Evolutionary conservation across 2,329 filamentous ascomycete species (phyloP).

Genomic region (Alternaria sp.): DNA sequence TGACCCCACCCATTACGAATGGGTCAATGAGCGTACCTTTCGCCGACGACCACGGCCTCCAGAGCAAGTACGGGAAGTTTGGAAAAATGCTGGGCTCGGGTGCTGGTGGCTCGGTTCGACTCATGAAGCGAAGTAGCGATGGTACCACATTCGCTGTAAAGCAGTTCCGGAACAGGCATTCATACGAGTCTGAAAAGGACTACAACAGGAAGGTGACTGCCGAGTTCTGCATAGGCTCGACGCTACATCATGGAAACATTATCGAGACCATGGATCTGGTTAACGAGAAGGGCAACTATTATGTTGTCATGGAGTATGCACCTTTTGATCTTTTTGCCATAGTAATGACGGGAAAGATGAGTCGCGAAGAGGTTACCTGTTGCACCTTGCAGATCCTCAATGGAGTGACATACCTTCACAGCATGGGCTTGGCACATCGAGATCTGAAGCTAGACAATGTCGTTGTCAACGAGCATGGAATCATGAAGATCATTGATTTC

Average conservation of each 20-base stretch:
- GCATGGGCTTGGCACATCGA: conserved; percentile 91
- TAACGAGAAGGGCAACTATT: conserved; percentile 93
- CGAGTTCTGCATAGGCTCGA: conserved; percentile 97
- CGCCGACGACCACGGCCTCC: conserved; percentile 88
- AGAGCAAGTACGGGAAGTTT: conserved; percentile 94
- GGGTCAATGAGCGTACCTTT: conserved; percentile 72
- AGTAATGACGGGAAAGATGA: conserved; percentile 99
- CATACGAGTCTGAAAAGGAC: conserved; percentile 92
- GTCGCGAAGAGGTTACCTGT: conserved; percentile 86
- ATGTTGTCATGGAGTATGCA: conserved; percentile 98
- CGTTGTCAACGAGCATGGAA: conserved; percentile 92
- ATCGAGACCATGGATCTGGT: conserved; percentile 98
- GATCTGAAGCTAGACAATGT: conserved; percentile 98
- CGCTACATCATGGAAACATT: conserved; percentile 95
- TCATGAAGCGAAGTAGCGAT: conserved; percentile 94
- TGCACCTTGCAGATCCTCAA: conserved; percentile 93
- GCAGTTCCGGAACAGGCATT: conserved; percentile 90
- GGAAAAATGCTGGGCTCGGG: conserved; percentile 93
- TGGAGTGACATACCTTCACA: conserved; percentile 92
- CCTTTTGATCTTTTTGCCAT: conserved; percentile 96
- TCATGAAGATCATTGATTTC: conserved; percentile 99
- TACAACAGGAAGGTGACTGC: conserved; percentile 98
- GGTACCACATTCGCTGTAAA: conserved; percentile 96
- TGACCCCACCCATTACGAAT: conserved; percentile 50
- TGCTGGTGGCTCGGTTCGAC: conserved; percentile 89